These are phyloP conservation scores for Elaeagnus macrophylla DNA, from an alignment of 306 rosid genomes.

Conservation along the genomic window DNA sequence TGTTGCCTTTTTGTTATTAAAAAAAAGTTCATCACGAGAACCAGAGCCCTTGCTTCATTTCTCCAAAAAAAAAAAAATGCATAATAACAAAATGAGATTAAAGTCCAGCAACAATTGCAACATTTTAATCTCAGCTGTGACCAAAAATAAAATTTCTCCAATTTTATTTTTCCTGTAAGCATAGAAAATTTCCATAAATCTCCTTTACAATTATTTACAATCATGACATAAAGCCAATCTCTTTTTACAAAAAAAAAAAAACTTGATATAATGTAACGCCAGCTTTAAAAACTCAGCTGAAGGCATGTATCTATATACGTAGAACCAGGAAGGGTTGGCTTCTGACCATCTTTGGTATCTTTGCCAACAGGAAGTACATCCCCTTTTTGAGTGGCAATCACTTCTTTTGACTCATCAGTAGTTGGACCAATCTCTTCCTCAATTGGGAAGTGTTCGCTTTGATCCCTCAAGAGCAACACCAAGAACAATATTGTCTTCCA, in stretches of 20 bases:
- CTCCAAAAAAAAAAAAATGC: no score
- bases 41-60: no score
- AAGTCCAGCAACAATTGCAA: no score
- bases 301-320: conserved; percentile 26
- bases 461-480: conserved; percentile 97
- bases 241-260: conserved; percentile 12
- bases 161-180: no score
- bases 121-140: no score
- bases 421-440: conserved; percentile 53
- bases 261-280: conserved; percentile 26
- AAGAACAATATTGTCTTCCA: conserved; percentile 85
- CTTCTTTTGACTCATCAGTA: conserved; percentile 51
- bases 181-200: no score
- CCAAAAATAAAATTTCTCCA: no score
- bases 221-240: no score
- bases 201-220: no score
- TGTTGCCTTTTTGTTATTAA: no score
- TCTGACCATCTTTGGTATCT: conserved; percentile 52
- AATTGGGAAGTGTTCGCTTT: conserved; percentile 84
- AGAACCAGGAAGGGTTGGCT: conserved; percentile 29
- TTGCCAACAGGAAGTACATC: conserved; percentile 36
- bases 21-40: no score
- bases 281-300: conserved; percentile 60
- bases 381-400: conserved; percentile 44
- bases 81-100: no score